A percentile compares a stretch with the other conserved stretches of the same genome.
These are phyloP conservation scores for Candida sakaeoensis DNA, from an alignment of 805 yeast genomes.

Conservation along the genomic window DNA sequence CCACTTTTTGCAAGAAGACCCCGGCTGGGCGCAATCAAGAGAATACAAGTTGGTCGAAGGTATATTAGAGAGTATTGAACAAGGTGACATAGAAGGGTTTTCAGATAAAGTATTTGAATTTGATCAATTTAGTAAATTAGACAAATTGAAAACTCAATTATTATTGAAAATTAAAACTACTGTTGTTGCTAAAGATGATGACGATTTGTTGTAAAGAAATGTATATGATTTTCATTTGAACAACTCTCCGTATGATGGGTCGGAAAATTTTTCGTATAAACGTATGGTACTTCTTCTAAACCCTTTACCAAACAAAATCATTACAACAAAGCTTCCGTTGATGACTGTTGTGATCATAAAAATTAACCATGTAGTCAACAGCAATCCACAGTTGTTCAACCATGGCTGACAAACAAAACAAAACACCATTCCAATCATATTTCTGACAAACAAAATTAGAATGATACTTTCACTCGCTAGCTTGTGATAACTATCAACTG, in stretches of 20 bases:
- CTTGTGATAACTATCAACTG: conserved; percentile 40
- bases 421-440: conserved; percentile 40
- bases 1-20: conserved; percentile 66
- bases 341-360: conserved; percentile 38
- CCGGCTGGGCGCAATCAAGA: conserved; percentile 68
- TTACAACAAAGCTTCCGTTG: conserved; percentile 36
- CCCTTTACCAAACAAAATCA: conserved; percentile 40
- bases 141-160: conserved; percentile 84
- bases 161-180: conserved; percentile 76
- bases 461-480: conserved; percentile 42
- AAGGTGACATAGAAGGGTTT: conserved; percentile 75
- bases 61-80: conserved; percentile 68
- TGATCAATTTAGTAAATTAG: conserved; percentile 85
- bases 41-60: conserved; percentile 69
- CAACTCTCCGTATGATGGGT: not conserved
- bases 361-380: conserved; percentile 42
- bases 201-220: conserved; percentile 40
- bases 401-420: conserved; percentile 47
- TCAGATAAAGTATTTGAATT: conserved; percentile 73
- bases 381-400: conserved; percentile 37
- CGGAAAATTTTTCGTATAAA: conserved; percentile 14
- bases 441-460: conserved; percentile 29
- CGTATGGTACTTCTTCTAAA: conserved; percentile 32
- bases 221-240: not conserved
- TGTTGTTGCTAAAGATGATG: conserved; percentile 68